A percentile compares a stretch with the other conserved stretches of the same genome.
Evolutionary conservation across 306 rosid genomes (phyloP).

Genomic region (Elaeagnus macrophylla): DNA sequence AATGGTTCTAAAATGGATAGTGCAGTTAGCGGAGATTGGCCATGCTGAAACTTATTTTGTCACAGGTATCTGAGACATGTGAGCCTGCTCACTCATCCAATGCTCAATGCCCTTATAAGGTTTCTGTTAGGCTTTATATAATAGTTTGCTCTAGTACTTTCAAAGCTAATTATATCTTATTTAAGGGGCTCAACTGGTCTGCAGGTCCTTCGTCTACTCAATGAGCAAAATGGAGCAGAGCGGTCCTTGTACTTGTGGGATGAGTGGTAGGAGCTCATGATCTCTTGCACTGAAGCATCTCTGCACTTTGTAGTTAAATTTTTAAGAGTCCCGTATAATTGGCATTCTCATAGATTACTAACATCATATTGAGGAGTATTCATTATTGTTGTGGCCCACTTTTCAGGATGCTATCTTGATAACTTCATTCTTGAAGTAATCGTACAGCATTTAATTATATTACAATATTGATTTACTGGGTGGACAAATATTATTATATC

Average conservation of each 20-base stretch:
- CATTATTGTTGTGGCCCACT: too few species aligned
- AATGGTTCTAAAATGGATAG: slow-evolving; percentile 6
- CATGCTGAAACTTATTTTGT: slow-evolving; percentile 14
- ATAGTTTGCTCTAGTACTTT: slow-evolving; percentile 11
- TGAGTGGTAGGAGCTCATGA: slow-evolving; percentile 53
- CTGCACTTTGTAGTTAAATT: background rate
- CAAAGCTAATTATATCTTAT: slow-evolving; percentile 10
- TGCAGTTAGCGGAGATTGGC: slow-evolving; percentile 10
- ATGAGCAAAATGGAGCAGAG: slow-evolving; percentile 76
- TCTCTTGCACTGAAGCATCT: slow-evolving; percentile 5
- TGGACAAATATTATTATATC: too few species aligned
- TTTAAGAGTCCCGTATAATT: background rate
- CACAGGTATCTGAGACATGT: slow-evolving; percentile 59
- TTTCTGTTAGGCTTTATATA: slow-evolving; percentile 28
- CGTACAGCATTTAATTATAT: too few species aligned
- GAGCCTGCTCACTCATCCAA: slow-evolving; percentile 38
- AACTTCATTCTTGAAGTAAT: too few species aligned
- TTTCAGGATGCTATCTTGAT: too few species aligned
- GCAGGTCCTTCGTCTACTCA: slow-evolving; percentile 80
- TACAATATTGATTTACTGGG: too few species aligned
- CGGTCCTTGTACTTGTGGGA: slow-evolving; percentile 48
- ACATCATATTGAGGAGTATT: too few species aligned
- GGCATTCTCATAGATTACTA: too few species aligned
- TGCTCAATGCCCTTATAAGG: slow-evolving; percentile 54
- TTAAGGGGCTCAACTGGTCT: slow-evolving; percentile 25